Evolutionary conservation across 768 basidiomycete species (phyloP).

Genomic region (Suillus luteus): DNA sequence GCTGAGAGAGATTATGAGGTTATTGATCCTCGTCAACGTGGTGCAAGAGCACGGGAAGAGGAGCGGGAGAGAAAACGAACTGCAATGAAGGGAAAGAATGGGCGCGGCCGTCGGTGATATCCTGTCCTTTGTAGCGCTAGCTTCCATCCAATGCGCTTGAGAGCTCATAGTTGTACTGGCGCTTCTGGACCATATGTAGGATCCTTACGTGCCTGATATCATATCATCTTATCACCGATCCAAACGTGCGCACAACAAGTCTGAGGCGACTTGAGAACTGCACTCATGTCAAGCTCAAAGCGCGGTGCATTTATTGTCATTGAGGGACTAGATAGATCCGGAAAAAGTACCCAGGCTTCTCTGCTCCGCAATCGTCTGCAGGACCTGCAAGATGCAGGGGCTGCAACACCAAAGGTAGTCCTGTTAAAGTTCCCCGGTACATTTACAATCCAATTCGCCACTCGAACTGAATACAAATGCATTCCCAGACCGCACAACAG

Average conservation of each 20-base stretch:
- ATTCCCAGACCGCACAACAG: conserved; percentile 78
- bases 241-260: background rate
- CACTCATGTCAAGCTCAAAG: conserved; percentile 12
- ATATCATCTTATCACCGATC: conserved; percentile 2
- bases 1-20: conserved; percentile 88
- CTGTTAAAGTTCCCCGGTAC: conserved; percentile 90
- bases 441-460: background rate
- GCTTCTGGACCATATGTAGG: background rate
- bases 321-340: conserved; percentile 94
- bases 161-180: background rate
- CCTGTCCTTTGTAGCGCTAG: background rate
- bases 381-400: conserved; percentile 13
- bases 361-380: conserved; percentile 59
- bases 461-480: background rate
- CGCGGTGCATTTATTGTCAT: conserved; percentile 88
- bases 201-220: background rate
- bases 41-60: conserved; percentile 76
- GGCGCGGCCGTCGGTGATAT: conserved; percentile 25
- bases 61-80: conserved; percentile 63
- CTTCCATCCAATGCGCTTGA: background rate
- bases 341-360: conserved; percentile 87
- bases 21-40: conserved; percentile 77
- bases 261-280: background rate
- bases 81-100: conserved; percentile 28
- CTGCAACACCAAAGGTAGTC: conserved; percentile 37